These are phyloP conservation scores for Escallonia herrerae DNA, from an alignment of 129 eudicot genomes.

Conservation along the genomic window DNA sequence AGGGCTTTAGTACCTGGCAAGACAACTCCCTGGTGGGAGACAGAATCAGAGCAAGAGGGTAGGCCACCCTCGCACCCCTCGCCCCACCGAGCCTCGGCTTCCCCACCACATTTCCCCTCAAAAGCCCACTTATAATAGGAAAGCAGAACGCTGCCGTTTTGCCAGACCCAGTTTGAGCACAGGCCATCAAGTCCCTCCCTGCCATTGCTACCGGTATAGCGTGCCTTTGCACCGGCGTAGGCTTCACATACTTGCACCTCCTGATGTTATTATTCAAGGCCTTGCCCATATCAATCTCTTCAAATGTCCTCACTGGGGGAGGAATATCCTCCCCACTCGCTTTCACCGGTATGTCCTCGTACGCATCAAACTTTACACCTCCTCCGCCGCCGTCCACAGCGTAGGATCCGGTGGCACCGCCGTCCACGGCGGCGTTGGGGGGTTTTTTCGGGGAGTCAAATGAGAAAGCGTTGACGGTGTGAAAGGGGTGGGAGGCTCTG, in stretches of 20 bases:
- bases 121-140: constrained; percentile 66
- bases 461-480: too few species aligned
- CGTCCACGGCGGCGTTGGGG: constrained; percentile 15
- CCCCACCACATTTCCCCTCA: constrained; percentile 15
- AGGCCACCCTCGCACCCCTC: constrained; percentile 30
- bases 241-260: constrained; percentile 73
- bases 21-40: constrained; percentile 86
- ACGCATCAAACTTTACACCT: constrained; percentile 56
- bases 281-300: constrained; percentile 52
- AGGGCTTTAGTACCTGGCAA: constrained; percentile 45
- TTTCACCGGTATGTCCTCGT: constrained; percentile 84
- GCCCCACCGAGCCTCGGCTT: constrained; percentile 21
- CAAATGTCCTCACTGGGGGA: constrained; percentile 42
- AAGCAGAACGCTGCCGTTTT: constrained; percentile 92
- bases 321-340: constrained; percentile 63
- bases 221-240: constrained; percentile 74
- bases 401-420: too few species aligned
- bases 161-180: constrained; percentile 93
- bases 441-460: too few species aligned
- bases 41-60: constrained; percentile 62
- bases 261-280: constrained; percentile 44
- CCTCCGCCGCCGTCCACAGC: too few species aligned
- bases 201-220: constrained; percentile 72
- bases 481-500: neutral
- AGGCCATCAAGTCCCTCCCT: constrained; percentile 87